Evolutionary conservation across 805 yeast species (phyloP).

Genomic region (Metschnikowia cerradonensis): DNA sequence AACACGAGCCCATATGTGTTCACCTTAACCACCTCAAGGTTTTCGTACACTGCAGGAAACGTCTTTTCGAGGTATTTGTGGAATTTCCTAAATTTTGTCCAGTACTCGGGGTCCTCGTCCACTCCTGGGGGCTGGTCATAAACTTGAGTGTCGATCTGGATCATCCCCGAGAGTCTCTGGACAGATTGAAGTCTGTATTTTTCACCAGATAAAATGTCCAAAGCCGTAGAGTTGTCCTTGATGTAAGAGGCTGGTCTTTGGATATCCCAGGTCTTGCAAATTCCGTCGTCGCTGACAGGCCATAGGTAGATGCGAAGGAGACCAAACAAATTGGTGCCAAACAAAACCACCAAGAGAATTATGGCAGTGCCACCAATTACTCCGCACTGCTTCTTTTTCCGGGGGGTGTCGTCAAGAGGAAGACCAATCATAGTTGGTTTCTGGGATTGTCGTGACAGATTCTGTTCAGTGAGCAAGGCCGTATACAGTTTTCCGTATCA

Average conservation of each 20-base stretch:
- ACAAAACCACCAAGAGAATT: conserved; percentile 16
- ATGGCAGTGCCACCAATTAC: conserved; percentile 4
- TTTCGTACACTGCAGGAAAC: conserved; percentile 32
- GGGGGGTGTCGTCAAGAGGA: conserved; percentile 13
- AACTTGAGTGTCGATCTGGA: conserved; percentile 18
- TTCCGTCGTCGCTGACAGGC: conserved; percentile 15
- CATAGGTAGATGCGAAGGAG: conserved; percentile 17
- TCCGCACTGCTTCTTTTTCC: conserved; percentile 11
- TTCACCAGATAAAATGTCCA: conserved; percentile 11
- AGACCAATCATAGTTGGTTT: conserved; percentile 14
- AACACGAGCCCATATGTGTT: conserved; percentile 36
- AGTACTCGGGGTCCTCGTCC: conserved; percentile 16
- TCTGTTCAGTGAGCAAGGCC: neutral
- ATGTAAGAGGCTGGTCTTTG: conserved; percentile 23
- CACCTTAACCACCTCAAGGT: conserved; percentile 30
- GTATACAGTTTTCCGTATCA: neutral
- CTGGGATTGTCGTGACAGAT: too few relatives aligned
- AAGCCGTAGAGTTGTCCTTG: conserved; percentile 29
- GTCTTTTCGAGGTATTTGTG: conserved; percentile 29
- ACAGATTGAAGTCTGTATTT: conserved; percentile 10
- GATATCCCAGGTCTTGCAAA: conserved; percentile 15
- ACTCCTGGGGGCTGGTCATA: conserved; percentile 17
- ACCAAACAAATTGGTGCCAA: conserved; percentile 20
- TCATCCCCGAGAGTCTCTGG: conserved; percentile 12
- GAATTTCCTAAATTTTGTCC: conserved; percentile 21